Percentiles rank a stretch among this genome's conserved stretches.
Conservation (phyloP, 2,329 filamentous ascomycete genomes). For the Fusarium hainanense region DNA sequence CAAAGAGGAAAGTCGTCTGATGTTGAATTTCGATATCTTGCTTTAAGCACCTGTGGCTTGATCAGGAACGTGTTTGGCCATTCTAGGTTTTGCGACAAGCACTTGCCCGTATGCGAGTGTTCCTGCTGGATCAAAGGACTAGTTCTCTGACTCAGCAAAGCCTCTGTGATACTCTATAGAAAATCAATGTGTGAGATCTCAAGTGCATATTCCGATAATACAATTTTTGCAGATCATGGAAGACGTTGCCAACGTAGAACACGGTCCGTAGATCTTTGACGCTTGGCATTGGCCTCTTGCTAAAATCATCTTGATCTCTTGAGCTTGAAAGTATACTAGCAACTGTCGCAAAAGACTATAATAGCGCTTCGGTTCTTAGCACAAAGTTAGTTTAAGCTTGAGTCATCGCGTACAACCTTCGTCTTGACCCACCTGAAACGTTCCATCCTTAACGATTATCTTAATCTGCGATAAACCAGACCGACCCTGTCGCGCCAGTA, state of each 20-base stretch:
- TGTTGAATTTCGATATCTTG: not conserved
- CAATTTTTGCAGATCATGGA: not conserved
- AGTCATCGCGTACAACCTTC: constrained; percentile 1
- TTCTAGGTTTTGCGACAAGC: not conserved
- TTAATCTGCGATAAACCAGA: not conserved
- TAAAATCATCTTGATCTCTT: not conserved
- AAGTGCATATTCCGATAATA: not conserved
- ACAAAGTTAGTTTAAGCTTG: not conserved
- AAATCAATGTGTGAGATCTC: fast-evolving
- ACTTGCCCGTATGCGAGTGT: not conserved
- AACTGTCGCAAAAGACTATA: not conserved
- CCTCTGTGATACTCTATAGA: not conserved
- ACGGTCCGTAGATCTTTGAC: not conserved
- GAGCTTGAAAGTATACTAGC: not conserved
- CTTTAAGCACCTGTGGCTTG: constrained; percentile 3
- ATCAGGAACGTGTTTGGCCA: not conserved
- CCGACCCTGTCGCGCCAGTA: not conserved
- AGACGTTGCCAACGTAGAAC: not conserved
- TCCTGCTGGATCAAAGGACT: not conserved
- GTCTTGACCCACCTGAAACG: not conserved
- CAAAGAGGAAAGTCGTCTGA: not conserved
- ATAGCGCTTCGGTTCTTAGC: fast-evolving
- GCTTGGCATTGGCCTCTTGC: too few relatives aligned
- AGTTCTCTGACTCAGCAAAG: not conserved
- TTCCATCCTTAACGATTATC: not conserved